Base-by-base conservation (phyloP, 768 basidiomycete genomes). In the Auricularia heimuer region DNA sequence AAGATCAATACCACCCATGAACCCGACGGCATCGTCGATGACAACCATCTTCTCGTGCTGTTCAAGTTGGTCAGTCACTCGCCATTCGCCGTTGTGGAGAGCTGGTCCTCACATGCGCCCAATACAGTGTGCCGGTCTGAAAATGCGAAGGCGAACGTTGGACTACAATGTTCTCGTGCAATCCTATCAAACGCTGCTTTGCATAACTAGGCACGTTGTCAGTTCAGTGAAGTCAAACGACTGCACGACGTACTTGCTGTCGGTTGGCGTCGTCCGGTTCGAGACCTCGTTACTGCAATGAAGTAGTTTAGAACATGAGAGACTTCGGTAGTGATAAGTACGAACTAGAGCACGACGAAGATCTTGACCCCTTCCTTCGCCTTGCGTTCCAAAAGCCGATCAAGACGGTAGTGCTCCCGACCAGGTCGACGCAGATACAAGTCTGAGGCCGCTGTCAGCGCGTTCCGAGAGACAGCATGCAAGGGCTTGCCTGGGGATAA, bases 31-130 rank as follows among this genome's bases (percentile, higher is more conserved):
- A 73, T 97, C 91, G 73, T 99, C 97, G 67, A 99, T 91, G 14
- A 98, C 94, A 71, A 96, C 98, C 67, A 99, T 73, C 73, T 99
- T 99, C 80, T 99, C 97, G 75, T 98, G 97, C 92, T 95, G 67
- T 24, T 29, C 0, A 29, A 29, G 29, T 3, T 29, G 65, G 10
- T 65, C 33, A 33, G 56, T 21, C 34, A 51, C 11, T 21, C 7
- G 10, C 35, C 39, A 4, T 29, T 29, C 29, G 29, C 29, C 29
- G 29, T 29, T 29, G 45, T 45, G 34, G 12, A 33, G 11, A 60
- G 14, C 33, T 14, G 3, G 21, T 29, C 29, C 3, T 69, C 71
- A 96, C 94, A 77, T 98, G 97, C 34, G 96, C 95, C 97, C 97
- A 99, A 73, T 97, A 95, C 74, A 96, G 94, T 2, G 94, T 98